Evolutionary conservation across 1,284 basidiomycete genomes (phyloP).

Genomic region (Ganoderma resinaceum): DNA sequence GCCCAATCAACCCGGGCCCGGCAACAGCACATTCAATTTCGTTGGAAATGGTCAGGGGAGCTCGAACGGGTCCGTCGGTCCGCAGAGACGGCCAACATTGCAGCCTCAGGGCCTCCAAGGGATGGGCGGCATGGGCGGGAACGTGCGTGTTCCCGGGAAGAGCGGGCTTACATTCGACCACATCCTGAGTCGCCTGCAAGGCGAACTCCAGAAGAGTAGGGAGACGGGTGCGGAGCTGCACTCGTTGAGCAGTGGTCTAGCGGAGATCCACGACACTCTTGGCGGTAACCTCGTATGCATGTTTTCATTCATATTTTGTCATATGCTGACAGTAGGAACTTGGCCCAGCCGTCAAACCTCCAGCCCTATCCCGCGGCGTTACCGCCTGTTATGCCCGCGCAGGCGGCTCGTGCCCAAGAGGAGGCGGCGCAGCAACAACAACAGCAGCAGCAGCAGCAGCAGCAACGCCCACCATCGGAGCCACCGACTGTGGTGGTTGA

Average conservation of each 20-base stretch:
- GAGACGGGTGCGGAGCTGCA: conserved; percentile 93
- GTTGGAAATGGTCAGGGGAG: conserved; percentile 43
- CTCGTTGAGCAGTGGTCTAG: conserved; percentile 83
- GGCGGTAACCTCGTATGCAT: conserved; percentile 79
- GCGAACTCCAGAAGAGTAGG: conserved; percentile 92
- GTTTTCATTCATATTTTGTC: neutral
- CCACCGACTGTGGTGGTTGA: conserved; percentile 57
- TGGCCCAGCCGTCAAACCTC: conserved; percentile 58
- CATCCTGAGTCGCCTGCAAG: conserved; percentile 81
- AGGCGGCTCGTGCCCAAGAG: conserved; percentile 46
- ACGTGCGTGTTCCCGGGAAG: conserved; percentile 74
- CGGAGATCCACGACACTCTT: conserved; percentile 92
- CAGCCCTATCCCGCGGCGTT: conserved; percentile 67
- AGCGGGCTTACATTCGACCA: conserved; percentile 86
- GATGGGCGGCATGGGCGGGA: conserved; percentile 79
- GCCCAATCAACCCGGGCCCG: conserved; percentile 46
- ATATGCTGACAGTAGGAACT: conserved; percentile 4
- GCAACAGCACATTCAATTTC: conserved; percentile 49
- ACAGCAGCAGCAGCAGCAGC: conserved; percentile 14
- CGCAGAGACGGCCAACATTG: conserved; percentile 60
- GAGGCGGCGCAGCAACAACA: conserved; percentile 22
- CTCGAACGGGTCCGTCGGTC: conserved; percentile 41
- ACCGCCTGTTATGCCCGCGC: conserved; percentile 70
- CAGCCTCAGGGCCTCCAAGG: conserved; percentile 67
- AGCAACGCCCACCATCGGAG: conserved; percentile 34